These are phyloP conservation scores for Eutrema japonicum DNA, from an alignment of 345 rosid genomes.

Conservation along the genomic window DNA sequence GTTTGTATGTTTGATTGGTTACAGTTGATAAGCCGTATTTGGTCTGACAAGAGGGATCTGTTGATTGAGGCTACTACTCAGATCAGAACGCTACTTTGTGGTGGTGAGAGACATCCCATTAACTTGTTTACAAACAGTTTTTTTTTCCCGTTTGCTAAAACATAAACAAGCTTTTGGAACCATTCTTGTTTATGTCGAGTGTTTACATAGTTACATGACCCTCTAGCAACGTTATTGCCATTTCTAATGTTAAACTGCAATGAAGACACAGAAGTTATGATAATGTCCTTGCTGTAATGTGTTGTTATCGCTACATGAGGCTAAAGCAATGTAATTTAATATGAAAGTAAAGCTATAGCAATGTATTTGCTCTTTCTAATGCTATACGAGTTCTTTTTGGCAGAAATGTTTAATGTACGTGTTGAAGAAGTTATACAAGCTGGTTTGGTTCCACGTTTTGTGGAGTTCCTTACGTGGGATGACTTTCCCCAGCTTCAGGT, in stretches of 20 bases:
- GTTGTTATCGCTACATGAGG: background rate
- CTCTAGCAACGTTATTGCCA: background rate
- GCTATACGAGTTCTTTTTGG: constrained; percentile 22
- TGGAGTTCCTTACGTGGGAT: constrained; percentile 47
- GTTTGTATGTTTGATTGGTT: constrained; percentile 37
- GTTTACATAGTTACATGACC: constrained; percentile 1
- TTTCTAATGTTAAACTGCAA: constrained; percentile 4
- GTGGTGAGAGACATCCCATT: constrained; percentile 45
- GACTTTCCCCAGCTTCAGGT: constrained; percentile 47
- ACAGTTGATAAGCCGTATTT: constrained; percentile 46
- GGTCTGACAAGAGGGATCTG: constrained; percentile 49
- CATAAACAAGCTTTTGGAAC: background rate
- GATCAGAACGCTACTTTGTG: constrained; percentile 46
- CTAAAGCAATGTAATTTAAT: constrained; percentile 6
- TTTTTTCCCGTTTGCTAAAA: background rate
- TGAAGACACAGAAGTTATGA: background rate
- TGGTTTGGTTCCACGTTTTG: constrained; percentile 49
- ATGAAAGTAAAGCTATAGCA: background rate
- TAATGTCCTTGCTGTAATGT: constrained; percentile 7
- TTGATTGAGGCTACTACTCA: constrained; percentile 47
- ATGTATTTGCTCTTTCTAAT: constrained; percentile 28
- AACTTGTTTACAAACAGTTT: constrained; percentile 21
- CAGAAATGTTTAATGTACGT: constrained; percentile 41
- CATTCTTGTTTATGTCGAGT: background rate
- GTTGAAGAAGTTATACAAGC: constrained; percentile 48